phyloP scores from a whole-genome alignment of 257 asterid genomes.

The Plectranthus barbatus region DNA sequence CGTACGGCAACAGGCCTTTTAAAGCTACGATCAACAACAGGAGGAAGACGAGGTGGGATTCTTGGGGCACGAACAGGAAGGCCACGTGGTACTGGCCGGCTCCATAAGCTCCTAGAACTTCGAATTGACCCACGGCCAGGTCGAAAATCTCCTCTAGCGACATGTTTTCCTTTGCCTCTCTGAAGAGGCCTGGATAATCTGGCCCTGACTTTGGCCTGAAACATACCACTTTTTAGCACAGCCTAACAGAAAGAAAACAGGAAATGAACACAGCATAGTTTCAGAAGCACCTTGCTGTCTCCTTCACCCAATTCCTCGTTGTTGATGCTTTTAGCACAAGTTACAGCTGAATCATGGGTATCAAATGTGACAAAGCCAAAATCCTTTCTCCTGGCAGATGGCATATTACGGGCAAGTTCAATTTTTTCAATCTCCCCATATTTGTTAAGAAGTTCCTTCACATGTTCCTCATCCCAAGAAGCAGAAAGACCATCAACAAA shows the following conservation, averaged over 20 bases:
- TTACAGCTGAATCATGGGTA: slow-evolving; percentile 83
- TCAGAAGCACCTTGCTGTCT: slow-evolving; percentile 50
- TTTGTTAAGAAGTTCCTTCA: slow-evolving; percentile 50
- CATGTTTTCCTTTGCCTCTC: slow-evolving; percentile 88
- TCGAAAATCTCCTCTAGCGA: slow-evolving; percentile 56
- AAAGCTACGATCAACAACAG: slow-evolving; percentile 48
- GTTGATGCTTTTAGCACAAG: slow-evolving; percentile 84
- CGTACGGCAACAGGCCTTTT: slow-evolving; percentile 56
- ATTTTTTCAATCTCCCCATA: slow-evolving; percentile 78
- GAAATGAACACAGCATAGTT: not conserved
- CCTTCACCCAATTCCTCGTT: slow-evolving; percentile 93
- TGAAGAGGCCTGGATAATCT: slow-evolving; percentile 96
- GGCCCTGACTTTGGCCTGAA: slow-evolving; percentile 96
- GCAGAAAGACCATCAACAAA: slow-evolving; percentile 91
- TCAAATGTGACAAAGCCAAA: slow-evolving; percentile 91
- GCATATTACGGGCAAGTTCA: slow-evolving; percentile 97
- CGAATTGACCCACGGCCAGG: slow-evolving; percentile 49
- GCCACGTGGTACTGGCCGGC: slow-evolving; percentile 49
- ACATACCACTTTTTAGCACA: slow-evolving; percentile 8
- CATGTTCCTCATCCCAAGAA: slow-evolving; percentile 84
- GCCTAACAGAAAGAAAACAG: not conserved
- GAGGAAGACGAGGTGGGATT: slow-evolving; percentile 56
- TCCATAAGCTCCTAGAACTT: slow-evolving; percentile 62
- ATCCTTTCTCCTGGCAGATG: slow-evolving; percentile 96
- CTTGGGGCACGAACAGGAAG: slow-evolving; percentile 52